These are phyloP conservation scores for Fusarium mexicanum DNA, from an alignment of 2,329 filamentous ascomycete species.

Conservation along the genomic window DNA sequence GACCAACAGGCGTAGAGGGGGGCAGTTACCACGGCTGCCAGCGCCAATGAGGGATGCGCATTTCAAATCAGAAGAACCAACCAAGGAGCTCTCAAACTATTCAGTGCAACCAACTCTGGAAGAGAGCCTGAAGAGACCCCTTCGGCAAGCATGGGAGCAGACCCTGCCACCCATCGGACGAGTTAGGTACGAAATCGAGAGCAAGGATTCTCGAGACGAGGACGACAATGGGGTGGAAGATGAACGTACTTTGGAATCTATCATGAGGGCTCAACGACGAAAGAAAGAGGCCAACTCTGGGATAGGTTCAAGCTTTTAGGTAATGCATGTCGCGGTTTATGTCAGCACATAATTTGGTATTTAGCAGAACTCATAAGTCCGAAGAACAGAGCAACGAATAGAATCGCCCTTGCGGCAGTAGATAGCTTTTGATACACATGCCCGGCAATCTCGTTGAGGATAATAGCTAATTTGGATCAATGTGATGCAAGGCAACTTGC, in stretches of 20 bases:
- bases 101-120: not conserved
- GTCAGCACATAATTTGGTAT: not conserved
- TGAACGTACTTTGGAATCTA: not conserved
- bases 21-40: not conserved
- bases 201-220: not conserved
- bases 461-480: not conserved
- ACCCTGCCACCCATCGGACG: not conserved
- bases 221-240: not conserved
- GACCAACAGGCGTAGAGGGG: slow-evolving; percentile 19
- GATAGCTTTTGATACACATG: not conserved
- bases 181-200: not conserved
- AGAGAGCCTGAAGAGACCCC: not conserved
- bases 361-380: not conserved
- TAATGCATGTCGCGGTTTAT: not conserved
- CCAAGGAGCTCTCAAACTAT: not conserved
- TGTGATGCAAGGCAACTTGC: not conserved
- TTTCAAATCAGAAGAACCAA: not conserved
- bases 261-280: slow-evolving; percentile 4
- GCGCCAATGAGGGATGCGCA: not conserved
- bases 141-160: not conserved
- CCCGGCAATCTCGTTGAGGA: not conserved
- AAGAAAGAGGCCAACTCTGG: not conserved
- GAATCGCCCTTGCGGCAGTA: not conserved
- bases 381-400: not conserved
- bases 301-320: not conserved